Conservation (phyloP, 805 yeast species). For the Kodamaea leandrae region DNA sequence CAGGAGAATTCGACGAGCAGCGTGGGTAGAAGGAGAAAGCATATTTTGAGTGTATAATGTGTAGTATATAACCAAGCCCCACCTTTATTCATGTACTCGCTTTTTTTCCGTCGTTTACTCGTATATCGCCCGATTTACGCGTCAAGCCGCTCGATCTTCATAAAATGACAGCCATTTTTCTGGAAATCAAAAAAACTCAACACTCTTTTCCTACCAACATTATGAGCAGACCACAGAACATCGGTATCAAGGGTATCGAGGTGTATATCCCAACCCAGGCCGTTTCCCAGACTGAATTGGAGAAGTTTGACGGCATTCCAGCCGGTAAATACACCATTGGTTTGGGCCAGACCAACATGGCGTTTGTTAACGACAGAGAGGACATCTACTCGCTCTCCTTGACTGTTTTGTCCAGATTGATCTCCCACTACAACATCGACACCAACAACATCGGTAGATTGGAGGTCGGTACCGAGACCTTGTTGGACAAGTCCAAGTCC, state of each 20-base stretch:
- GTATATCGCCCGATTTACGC: background rate
- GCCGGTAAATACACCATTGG: conserved; percentile 98
- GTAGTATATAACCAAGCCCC: background rate
- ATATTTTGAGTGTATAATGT: too few relatives aligned
- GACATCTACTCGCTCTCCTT: conserved; percentile 93
- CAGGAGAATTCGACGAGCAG: too few relatives aligned
- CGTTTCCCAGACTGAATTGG: conserved; percentile 88
- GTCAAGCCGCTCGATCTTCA: too few relatives aligned
- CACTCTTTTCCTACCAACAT: background rate
- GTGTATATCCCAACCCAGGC: conserved; percentile 81
- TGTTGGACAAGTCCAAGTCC: conserved; percentile 94
- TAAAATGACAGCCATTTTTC: conserved; percentile 8
- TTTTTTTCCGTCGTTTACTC: conserved; percentile 5
- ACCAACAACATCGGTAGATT: conserved; percentile 81
- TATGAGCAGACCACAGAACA: conserved; percentile 65
- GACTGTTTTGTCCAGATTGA: conserved; percentile 77
- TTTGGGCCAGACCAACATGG: conserved; percentile 97
- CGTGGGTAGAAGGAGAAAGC: too few relatives aligned
- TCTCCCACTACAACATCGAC: conserved; percentile 81
- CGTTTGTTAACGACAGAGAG: conserved; percentile 95
- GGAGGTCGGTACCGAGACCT: conserved; percentile 98
- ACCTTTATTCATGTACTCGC: too few relatives aligned
- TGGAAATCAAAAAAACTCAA: background rate
- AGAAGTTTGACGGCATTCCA: conserved; percentile 78
- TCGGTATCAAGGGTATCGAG: conserved; percentile 97